These are phyloP conservation scores for Daldinia concentrica DNA, from an alignment of 495 filamentous ascomycete genomes.

Conservation along the genomic window DNA sequence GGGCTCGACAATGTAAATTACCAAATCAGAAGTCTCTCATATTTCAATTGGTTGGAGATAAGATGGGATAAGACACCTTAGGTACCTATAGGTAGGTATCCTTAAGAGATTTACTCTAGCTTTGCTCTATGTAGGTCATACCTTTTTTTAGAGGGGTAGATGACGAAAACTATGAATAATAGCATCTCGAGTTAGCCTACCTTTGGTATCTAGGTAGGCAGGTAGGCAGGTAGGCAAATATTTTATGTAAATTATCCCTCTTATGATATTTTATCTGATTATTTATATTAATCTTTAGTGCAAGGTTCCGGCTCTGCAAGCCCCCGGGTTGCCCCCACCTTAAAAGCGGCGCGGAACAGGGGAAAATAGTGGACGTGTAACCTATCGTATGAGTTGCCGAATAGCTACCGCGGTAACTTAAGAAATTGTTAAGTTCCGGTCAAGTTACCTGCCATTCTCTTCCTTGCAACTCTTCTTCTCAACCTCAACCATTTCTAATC, in stretches of 20 bases:
- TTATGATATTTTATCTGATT: neutral
- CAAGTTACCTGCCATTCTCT: neutral
- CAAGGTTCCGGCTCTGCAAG: neutral
- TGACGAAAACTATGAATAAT: constrained; percentile 1
- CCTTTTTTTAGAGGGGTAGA: neutral
- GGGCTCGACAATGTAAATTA: neutral
- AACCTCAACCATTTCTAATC: neutral
- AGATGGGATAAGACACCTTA: neutral
- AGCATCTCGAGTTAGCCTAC: neutral
- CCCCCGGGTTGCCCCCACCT: neutral
- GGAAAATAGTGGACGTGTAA: neutral
- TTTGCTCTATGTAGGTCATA: neutral
- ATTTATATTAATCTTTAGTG: neutral
- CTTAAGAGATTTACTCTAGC: neutral
- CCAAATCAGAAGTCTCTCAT: neutral
- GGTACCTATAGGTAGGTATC: no score
- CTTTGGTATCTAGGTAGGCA: no score
- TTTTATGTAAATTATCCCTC: constrained; percentile 4
- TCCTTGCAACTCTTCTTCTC: neutral
- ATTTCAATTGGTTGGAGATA: constrained; percentile 6
- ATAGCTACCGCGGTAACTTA: neutral
- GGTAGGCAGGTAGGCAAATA: neutral
- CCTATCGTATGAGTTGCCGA: neutral
- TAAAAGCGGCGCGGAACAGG: neutral
- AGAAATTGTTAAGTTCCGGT: neutral